Conservation (phyloP, 257 asterid species). For the Nicotiana tomentosiformis region DNA sequence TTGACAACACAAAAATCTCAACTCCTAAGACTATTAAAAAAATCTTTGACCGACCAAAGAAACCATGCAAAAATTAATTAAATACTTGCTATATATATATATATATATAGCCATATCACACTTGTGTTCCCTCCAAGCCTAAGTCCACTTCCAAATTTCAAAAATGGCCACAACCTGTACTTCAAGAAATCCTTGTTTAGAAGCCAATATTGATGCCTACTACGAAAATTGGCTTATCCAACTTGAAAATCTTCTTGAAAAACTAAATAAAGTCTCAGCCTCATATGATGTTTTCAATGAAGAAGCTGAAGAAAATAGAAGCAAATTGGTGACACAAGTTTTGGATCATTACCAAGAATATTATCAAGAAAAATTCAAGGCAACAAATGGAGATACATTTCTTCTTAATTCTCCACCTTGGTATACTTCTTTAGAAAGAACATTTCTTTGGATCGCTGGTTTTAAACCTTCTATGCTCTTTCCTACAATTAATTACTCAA, state of each 20-base stretch:
- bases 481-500: neutral
- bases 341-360: constrained; percentile 17
- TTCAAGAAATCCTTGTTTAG: neutral
- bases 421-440: constrained; percentile 18
- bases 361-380: constrained; percentile 6
- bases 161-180: neutral
- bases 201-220: neutral
- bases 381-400: constrained; percentile 9
- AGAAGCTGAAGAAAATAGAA: neutral
- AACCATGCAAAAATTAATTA: neutral
- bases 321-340: constrained; percentile 7
- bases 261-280: neutral
- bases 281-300: neutral
- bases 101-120: neutral
- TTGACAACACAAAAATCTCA: neutral
- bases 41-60: neutral
- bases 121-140: neutral
- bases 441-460: constrained; percentile 18
- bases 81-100: neutral
- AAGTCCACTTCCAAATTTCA: neutral
- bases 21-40: neutral
- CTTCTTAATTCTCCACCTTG: constrained; percentile 26
- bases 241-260: neutral
- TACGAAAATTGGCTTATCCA: neutral
- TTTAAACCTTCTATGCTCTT: constrained; percentile 26